Evolutionary conservation across 768 basidiomycete species (phyloP).

Genomic region (Leccinum boreale): DNA sequence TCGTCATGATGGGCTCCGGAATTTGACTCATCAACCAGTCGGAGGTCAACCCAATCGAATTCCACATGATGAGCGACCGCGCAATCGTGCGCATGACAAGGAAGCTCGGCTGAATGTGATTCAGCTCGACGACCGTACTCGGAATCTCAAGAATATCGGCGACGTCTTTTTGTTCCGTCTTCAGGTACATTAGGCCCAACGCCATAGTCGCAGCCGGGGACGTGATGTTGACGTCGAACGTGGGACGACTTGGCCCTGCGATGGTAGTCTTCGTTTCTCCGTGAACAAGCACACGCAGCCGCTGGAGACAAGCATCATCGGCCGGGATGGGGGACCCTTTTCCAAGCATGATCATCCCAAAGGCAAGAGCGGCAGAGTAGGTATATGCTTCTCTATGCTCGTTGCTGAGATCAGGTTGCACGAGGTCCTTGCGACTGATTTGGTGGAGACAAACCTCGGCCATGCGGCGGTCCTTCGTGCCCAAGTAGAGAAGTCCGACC

Average conservation of each 20-base stretch:
- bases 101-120: slow-evolving; percentile 85
- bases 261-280: slow-evolving; percentile 54
- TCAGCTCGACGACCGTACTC: slow-evolving; percentile 71
- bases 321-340: slow-evolving; percentile 77
- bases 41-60: slow-evolving; percentile 61
- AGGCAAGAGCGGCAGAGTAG: slow-evolving; percentile 81
- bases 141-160: slow-evolving; percentile 85
- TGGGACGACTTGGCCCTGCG: slow-evolving; percentile 36
- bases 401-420: slow-evolving; percentile 78
- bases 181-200: slow-evolving; percentile 89
- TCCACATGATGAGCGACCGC: slow-evolving; percentile 83
- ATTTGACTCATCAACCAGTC: slow-evolving; percentile 75
- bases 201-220: slow-evolving; percentile 90
- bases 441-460: slow-evolving; percentile 89
- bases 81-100: slow-evolving; percentile 79
- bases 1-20: slow-evolving; percentile 60
- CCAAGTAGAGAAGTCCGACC: slow-evolving; percentile 86
- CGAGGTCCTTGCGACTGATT: slow-evolving; percentile 73
- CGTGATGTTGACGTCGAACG: slow-evolving; percentile 86
- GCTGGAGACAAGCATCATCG: slow-evolving; percentile 65
- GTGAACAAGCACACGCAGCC: slow-evolving; percentile 72
- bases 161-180: slow-evolving; percentile 79
- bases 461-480: slow-evolving; percentile 84
- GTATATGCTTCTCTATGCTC: slow-evolving; percentile 93
- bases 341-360: slow-evolving; percentile 96